Conservation (phyloP, 2,329 filamentous ascomycete species). For the Cercospora citrullina region DNA sequence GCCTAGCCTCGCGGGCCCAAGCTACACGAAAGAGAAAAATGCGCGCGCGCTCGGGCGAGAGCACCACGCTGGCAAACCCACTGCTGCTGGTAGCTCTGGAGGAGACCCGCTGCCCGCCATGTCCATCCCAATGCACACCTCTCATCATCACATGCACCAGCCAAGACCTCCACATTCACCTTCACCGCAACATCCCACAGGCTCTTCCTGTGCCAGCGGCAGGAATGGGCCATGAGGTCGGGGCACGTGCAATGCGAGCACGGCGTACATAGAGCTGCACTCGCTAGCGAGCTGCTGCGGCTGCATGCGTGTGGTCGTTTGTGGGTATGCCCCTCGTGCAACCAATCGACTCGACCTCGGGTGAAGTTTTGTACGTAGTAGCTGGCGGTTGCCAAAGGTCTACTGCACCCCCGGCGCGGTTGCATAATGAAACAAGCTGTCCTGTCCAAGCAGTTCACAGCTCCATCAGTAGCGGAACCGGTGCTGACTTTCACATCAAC, state of each 20-base stretch:
- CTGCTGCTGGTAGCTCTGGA: background rate
- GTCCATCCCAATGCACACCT: background rate
- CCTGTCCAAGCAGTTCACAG: background rate
- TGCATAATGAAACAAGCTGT: background rate
- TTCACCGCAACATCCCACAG: background rate
- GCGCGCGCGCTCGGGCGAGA: background rate
- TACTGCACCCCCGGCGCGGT: background rate
- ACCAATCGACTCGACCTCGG: slow-evolving; percentile 5
- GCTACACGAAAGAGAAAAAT: background rate
- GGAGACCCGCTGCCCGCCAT: background rate
- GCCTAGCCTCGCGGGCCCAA: background rate
- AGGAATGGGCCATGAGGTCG: background rate
- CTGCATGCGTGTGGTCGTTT: background rate
- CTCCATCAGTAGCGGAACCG: background rate
- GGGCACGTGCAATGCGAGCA: background rate
- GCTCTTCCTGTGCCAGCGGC: background rate
- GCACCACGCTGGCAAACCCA: background rate
- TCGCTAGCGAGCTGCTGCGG: background rate
- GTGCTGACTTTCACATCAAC: background rate
- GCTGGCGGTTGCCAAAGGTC: background rate
- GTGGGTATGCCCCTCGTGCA: background rate
- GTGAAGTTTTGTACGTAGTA: background rate
- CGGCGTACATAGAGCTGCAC: background rate
- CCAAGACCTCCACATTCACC: background rate
- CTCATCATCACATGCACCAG: background rate